Evolutionary conservation across 2,329 filamentous ascomycete genomes (phyloP).

Genomic region (Cladosporium sp.): DNA sequence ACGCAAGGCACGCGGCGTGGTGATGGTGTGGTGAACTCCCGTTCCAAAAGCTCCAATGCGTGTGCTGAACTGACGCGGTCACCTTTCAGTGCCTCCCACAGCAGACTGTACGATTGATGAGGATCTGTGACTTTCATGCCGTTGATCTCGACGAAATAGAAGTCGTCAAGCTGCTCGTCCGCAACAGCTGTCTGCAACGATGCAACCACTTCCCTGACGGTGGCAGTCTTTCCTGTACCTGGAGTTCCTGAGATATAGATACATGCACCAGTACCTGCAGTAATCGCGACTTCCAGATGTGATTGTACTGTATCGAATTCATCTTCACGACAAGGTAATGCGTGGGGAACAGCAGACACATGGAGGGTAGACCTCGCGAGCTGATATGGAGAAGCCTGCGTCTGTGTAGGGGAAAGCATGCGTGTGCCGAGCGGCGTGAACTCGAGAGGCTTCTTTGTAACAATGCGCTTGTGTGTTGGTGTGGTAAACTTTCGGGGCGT

Average conservation of each 20-base stretch:
- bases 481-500: conserved; percentile 55
- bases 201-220: conserved; percentile 89
- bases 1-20: conserved; percentile 91
- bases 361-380: conserved; percentile 84
- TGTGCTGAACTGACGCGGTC: conserved; percentile 90
- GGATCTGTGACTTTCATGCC: conserved; percentile 99
- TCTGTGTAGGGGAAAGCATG: conserved; percentile 68
- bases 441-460: conserved; percentile 83
- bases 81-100: conserved; percentile 94
- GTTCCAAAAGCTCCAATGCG: conserved; percentile 83
- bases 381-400: conserved; percentile 83
- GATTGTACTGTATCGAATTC: conserved; percentile 93
- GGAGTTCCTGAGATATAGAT: conserved; percentile 99
- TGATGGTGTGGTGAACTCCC: conserved; percentile 88
- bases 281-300: conserved; percentile 90
- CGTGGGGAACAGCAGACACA: conserved; percentile 86
- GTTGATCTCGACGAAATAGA: conserved; percentile 99
- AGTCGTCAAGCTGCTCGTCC: conserved; percentile 91
- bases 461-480: conserved; percentile 63
- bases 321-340: conserved; percentile 83
- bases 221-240: conserved; percentile 95
- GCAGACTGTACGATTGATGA: conserved; percentile 87
- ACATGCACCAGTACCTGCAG: conserved; percentile 87
- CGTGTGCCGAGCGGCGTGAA: conserved; percentile 95
- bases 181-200: conserved; percentile 83